Evolutionary conservation across 164 flowering plant species (phyloP), one percentile per base, ranked within the genome.

Genomic region (Umbilicus rupestris): DNA sequence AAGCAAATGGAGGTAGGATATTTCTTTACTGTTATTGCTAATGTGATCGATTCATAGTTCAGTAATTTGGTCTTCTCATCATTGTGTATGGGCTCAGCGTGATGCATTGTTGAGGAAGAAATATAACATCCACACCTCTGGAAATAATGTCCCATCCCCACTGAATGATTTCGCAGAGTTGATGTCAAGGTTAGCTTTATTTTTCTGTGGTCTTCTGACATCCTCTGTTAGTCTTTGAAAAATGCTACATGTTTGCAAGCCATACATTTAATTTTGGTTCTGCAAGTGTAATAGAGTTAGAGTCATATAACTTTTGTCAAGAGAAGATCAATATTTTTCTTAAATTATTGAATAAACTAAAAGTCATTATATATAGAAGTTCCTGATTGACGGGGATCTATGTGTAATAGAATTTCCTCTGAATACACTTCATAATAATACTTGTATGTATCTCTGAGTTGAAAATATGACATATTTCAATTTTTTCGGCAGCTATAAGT

Each of bases 141-240:
- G 96, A 65, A 80, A 71, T 57, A 79, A 82, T 71, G 83, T 90
- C 24, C 89, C 97, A 9, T 79, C 95, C 2, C 98, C 96, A 31
- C 87, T 90, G 44, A 71, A 79, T 66, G 74, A 69, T 72, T 90
- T 94, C 71, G 72, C 69, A 5, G 95, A 90, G 59, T 74, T 90
- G 63, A 78, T 76, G 69, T 76, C 89, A 7, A 86, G 95, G 98
- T 93, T 72, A 30, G 10, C 66, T 35, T 11, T 26, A 9, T 39
- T 30, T 65, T 5, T 17, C 37, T 7, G 14, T 41, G 37, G 19
- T 59, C 31, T 22, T 57, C 31, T 33, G n/a, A 5, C 20, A 19
- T 57, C 11, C 19, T 24, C 37, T 39, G 14, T n/a, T n/a, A n/a
- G n/a, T n/a, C n/a, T n/a, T n/a, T n/a, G n/a, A n/a, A n/a, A n/a